Evolutionary conservation across 139 green algal species (phyloP), one percentile per base, ranked within the genome.

Genomic region (Trebouxia sp.): DNA sequence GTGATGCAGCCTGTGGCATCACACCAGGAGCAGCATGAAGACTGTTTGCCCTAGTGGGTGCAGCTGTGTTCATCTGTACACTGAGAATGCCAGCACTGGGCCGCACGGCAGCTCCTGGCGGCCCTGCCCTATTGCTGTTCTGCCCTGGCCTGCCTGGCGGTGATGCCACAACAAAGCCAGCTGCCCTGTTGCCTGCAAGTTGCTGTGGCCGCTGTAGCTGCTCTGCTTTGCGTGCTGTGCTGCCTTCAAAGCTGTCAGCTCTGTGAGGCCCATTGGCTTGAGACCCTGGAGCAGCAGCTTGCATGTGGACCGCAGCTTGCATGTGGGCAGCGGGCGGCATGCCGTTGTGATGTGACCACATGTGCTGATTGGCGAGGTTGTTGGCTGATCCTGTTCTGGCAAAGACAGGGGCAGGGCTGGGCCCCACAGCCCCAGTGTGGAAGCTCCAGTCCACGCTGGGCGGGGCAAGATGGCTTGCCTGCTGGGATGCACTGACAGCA

Each of bases 21-120:
- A 17, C 47, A 53, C 14, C 62, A n/a, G 62, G 62, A 32, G 12
- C 14, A 26, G 62, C 62, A 72, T 72, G 62, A 12, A 35, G 11
- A 1, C 12, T 35, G 14, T 32, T 12, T 9, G 62, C 32, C 43
- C 62, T 42, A 26, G 62, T 22, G 7, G 42, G 62, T 28, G 32
- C 62, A 72, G 62, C 62, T 30, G 37, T 72, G 62, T 72, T 72
- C 62, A 72, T 72, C 35, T 72, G 62, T 12, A 72, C 62, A 43
- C 62, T 72, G 12, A 72, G 35, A 35, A 72, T 72, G 35, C 62
- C 62, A 26, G 62, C 62, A 22, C 62, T 72, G 35, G 62, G 62
- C 35, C 62, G 62, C 6, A 72, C 62, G 43, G 32, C 43, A 24
- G 11, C 14, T 4, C 62, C 62, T 43, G 62, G 9, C 35, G 26